These are phyloP conservation scores for Capsella bursapastoris DNA, from an alignment of 345 rosid species.

Conservation along the genomic window DNA sequence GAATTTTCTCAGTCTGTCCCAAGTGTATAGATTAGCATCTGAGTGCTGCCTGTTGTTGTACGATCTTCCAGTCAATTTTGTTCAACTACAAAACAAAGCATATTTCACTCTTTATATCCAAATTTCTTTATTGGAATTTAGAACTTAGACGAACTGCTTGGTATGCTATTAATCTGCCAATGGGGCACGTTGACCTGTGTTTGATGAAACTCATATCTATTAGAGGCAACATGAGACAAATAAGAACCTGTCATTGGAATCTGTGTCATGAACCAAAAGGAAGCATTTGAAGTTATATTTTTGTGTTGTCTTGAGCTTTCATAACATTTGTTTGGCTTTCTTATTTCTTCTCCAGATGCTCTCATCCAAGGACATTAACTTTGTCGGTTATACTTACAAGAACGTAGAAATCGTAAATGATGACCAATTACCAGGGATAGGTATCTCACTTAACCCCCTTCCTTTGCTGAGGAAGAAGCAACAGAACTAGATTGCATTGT, in stretches of 20 bases:
- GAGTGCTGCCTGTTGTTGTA: too few species aligned
- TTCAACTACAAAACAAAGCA: background rate
- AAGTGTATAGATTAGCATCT: too few species aligned
- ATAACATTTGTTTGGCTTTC: conserved; percentile 14
- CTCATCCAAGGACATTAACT: conserved; percentile 90
- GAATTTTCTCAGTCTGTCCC: background rate
- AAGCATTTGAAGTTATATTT: conserved; percentile 1
- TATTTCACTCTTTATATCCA: background rate
- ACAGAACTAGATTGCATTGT: conserved; percentile 8
- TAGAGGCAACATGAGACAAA: background rate
- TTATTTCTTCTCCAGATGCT: conserved; percentile 74
- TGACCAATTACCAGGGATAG: conserved; percentile 90
- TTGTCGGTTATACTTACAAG: conserved; percentile 97
- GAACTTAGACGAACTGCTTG: background rate
- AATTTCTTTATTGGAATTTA: conserved; percentile 1
- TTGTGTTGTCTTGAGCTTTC: background rate
- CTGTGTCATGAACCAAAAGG: conserved; percentile 15
- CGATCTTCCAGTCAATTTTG: too few species aligned
- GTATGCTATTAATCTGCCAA: background rate
- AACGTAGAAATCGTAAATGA: conserved; percentile 93
- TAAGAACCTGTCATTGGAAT: conserved; percentile 9
- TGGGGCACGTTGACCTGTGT: background rate
- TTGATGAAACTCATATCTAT: background rate
- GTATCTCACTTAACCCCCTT: conserved; percentile 51
- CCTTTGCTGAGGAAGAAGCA: background rate